phyloP scores from a whole-genome alignment of 805 yeast species.

The Pichia membranifaciens region DNA sequence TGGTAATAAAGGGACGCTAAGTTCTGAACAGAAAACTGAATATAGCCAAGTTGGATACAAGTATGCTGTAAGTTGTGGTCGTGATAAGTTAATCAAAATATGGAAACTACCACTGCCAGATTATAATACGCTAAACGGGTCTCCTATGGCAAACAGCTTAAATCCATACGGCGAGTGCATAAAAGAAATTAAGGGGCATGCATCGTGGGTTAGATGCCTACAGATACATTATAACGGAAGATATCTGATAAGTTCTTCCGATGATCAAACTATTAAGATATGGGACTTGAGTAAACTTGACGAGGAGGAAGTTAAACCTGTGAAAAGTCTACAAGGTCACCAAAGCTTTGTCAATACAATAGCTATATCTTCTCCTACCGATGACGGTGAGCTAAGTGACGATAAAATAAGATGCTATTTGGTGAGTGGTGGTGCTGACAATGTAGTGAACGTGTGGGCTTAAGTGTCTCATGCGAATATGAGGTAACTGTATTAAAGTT shows the following conservation, averaged over 20 bases:
- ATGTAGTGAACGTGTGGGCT: constrained; percentile 49
- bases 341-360: constrained; percentile 71
- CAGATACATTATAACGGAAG: constrained; percentile 72
- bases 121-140: constrained; percentile 34
- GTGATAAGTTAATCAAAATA: constrained; percentile 68
- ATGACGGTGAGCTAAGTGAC: constrained; percentile 22
- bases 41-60: constrained; percentile 49
- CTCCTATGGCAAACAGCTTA: constrained; percentile 39
- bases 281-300: constrained; percentile 57
- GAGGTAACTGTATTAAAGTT: background rate
- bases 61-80: constrained; percentile 70
- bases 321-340: constrained; percentile 47
- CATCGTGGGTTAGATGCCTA: constrained; percentile 77
- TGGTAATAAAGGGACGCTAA: background rate
- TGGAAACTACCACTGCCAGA: constrained; percentile 76
- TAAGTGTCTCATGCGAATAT: constrained; percentile 6
- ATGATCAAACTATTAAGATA: constrained; percentile 66
- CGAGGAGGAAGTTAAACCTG: constrained; percentile 12
- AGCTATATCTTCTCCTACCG: constrained; percentile 42
- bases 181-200: constrained; percentile 63
- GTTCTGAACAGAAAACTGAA: constrained; percentile 14
- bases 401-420: constrained; percentile 54
- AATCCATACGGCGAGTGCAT: constrained; percentile 58
- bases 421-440: constrained; percentile 60
- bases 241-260: constrained; percentile 64